A percentile compares a stretch with the other conserved stretches of the same genome.
Conservation (phyloP, 768 basidiomycete genomes). For the Amanita molliuscula region DNA sequence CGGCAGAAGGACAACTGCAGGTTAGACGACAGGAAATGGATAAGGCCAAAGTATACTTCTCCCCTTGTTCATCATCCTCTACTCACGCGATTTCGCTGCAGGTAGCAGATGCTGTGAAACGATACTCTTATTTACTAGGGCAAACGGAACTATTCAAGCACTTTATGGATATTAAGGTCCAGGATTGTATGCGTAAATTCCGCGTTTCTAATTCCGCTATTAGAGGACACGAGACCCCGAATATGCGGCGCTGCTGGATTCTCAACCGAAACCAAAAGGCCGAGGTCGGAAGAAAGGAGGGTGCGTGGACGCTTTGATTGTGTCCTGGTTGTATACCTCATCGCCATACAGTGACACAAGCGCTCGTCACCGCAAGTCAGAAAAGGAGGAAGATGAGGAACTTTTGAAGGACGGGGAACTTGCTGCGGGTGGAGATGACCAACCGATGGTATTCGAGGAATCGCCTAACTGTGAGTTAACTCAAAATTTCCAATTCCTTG, state of each 20-base stretch:
- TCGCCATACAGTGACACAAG: constrained; percentile 46
- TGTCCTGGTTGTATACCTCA: background rate
- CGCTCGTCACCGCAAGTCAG: constrained; percentile 85
- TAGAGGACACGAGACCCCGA: constrained; percentile 87
- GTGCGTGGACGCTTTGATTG: constrained; percentile 16
- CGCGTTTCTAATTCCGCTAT: constrained; percentile 3
- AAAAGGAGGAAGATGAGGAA: constrained; percentile 98
- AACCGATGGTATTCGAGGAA: constrained; percentile 90
- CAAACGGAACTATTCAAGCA: constrained; percentile 98
- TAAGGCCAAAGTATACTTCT: constrained; percentile 60
- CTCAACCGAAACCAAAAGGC: constrained; percentile 78
- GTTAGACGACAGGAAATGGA: constrained; percentile 76
- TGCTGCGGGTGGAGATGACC: constrained; percentile 73
- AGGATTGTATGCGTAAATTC: constrained; percentile 7
- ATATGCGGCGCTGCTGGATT: constrained; percentile 82
- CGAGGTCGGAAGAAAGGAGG: constrained; percentile 75
- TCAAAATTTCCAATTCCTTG: constrained; percentile 12
- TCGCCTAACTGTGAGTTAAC: constrained; percentile 69
- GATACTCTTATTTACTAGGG: constrained; percentile 94
- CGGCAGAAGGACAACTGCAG: constrained; percentile 58
- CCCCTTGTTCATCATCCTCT: background rate
- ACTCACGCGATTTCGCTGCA: constrained; percentile 21
- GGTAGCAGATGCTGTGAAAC: constrained; percentile 90
- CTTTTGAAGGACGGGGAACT: constrained; percentile 79
- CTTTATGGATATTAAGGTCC: constrained; percentile 92